These are phyloP conservation scores for Trametes punicea DNA, from an alignment of 768 basidiomycete species.

Conservation along the genomic window DNA sequence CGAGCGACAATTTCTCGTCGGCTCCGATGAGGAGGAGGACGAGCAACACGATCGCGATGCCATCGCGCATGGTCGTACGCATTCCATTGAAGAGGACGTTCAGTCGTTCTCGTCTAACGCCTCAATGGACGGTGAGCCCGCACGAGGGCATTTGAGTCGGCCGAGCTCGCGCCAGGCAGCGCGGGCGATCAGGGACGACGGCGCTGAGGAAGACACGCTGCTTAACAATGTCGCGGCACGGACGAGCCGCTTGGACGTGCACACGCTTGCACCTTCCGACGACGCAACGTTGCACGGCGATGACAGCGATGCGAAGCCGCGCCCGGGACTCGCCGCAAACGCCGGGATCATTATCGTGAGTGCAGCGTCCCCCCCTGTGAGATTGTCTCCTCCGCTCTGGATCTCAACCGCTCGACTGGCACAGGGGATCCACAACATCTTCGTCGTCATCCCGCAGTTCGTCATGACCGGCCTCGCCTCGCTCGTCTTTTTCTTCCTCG, in stretches of 20 bases:
- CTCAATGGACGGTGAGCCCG: slow-evolving; percentile 23
- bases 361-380: no score
- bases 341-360: slow-evolving; percentile 84
- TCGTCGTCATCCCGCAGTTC: slow-evolving; percentile 92
- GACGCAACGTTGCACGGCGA: slow-evolving; percentile 16
- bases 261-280: slow-evolving; percentile 18
- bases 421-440: slow-evolving; percentile 94
- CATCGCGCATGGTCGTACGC: background rate
- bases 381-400: background rate
- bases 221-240: slow-evolving; percentile 47
- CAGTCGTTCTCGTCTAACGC: slow-evolving; percentile 28
- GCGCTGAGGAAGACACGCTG: slow-evolving; percentile 20
- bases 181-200: background rate
- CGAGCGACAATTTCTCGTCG: slow-evolving; percentile 31
- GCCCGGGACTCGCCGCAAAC: slow-evolving; percentile 61
- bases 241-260: slow-evolving; percentile 45
- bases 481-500: slow-evolving; percentile 82
- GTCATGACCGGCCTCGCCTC: slow-evolving; percentile 84
- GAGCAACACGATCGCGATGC: slow-evolving; percentile 9
- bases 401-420: background rate
- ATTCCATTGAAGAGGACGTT: slow-evolving; percentile 26
- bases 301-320: slow-evolving; percentile 22
- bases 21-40: slow-evolving; percentile 26
- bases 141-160: background rate
- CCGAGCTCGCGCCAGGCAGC: slow-evolving; percentile 1